These are phyloP conservation scores for Bruguiera parviflora DNA, from an alignment of 345 rosid species.

Conservation along the genomic window DNA sequence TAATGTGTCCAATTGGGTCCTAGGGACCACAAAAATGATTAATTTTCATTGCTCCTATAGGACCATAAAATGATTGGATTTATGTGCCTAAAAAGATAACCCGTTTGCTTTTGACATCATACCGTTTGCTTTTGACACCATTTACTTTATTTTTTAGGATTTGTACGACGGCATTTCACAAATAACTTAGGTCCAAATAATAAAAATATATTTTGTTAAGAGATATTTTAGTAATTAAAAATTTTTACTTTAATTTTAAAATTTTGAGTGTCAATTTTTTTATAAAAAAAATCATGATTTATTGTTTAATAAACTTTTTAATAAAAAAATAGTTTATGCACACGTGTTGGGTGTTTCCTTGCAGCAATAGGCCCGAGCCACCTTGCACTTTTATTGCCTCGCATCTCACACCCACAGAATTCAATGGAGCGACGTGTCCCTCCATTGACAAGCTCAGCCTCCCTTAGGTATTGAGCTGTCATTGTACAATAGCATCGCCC, in stretches of 20 bases:
- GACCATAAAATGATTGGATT: constrained; percentile 14
- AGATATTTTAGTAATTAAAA: no score
- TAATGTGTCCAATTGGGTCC: no score
- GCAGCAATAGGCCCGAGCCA: not conserved
- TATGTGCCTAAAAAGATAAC: not conserved
- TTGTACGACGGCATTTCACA: not conserved
- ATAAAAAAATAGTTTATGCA: constrained; percentile 8
- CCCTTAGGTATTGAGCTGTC: no score
- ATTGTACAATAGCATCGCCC: no score
- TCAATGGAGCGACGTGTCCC: constrained; percentile 16
- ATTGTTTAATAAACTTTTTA: no score
- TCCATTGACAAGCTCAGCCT: not conserved
- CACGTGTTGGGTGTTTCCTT: constrained; percentile 8
- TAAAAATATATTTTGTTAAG: not conserved
- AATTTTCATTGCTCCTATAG: not conserved
- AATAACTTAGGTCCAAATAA: not conserved
- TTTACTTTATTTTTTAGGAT: no score
- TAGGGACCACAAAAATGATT: not conserved
- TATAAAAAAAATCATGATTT: no score
- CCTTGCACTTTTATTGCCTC: constrained; percentile 11
- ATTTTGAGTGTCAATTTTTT: no score
- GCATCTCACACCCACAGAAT: constrained; percentile 7
- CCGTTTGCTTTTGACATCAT: not conserved
- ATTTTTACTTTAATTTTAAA: no score
- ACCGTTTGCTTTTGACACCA: not conserved